Evolutionary conservation across 140 eudicot species (phyloP), one percentile per base, ranked within the genome.

Genomic region (Oenanthe javanica): DNA sequence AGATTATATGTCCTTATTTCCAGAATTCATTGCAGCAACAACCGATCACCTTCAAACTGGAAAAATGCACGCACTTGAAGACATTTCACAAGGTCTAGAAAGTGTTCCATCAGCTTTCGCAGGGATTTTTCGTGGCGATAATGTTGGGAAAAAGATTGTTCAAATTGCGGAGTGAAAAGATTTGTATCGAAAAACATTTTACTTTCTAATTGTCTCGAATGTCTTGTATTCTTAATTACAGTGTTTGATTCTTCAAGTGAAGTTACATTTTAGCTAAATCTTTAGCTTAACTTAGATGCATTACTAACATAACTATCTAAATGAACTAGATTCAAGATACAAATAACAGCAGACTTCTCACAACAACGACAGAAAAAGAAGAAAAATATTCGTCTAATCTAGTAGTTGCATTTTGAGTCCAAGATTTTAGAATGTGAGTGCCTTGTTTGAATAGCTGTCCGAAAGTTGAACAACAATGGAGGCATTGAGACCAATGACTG

Each of bases 81-180:
- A 93, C 77, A 78, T 93, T 55, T 91, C 93, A 0, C 43, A 73
- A 40, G 97, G 97, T 9, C n/a, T 93, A 48, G 97, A 93, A 79
- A 82, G 85, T 52, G 75, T 93, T 15, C 98, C 98, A 7, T 81
- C 87, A 2, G 98, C 98, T 57, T 93, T 93, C 46, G 81, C 86
- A 1, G 98, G 95, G 42, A 87, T 93, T n/a, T 93, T 89, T 82
- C 71, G 79, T 13, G 95, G 98, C 2, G 81, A 85, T 42, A 93
- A 89, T 84, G 80, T 89, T 55, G 98, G 98, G 19, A 93, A 93
- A 79, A 89, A 61, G 82, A 81, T 89, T 38, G 95, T 93, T 55
- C 82, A 89, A 25, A 75, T 93, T 75, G 86, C 89, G 19, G 86
- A 80, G 31, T 91, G 79, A 87, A 48, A 36, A 31, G 10, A 31